These are phyloP conservation scores for Tolypocladium capitatum DNA, from an alignment of 2,329 filamentous ascomycete genomes.

Conservation along the genomic window DNA sequence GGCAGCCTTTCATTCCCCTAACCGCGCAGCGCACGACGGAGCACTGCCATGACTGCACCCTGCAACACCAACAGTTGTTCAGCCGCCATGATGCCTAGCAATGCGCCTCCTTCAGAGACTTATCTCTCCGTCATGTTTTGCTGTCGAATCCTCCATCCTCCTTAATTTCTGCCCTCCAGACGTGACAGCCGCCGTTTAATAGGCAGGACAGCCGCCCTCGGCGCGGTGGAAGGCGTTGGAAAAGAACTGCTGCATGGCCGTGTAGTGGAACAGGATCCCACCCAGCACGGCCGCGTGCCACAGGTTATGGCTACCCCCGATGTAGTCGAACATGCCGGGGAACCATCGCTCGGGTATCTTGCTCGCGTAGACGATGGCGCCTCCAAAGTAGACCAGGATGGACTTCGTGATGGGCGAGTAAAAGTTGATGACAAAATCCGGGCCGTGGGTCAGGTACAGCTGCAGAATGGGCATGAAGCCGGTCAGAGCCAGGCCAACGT, in stretches of 20 bases:
- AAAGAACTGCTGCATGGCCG: conserved; percentile 93
- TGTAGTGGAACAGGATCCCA: conserved; percentile 94
- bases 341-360: conserved; percentile 89
- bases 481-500: conserved; percentile 72
- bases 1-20: no score
- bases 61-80: background rate
- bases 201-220: conserved; percentile 42
- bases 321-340: conserved; percentile 88
- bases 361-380: conserved; percentile 78
- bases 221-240: conserved; percentile 60
- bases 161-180: background rate
- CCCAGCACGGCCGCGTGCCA: conserved; percentile 94
- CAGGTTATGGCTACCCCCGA: conserved; percentile 90
- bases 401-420: conserved; percentile 82
- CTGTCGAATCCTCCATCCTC: background rate
- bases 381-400: conserved; percentile 70
- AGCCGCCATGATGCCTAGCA: background rate
- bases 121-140: background rate
- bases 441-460: conserved; percentile 62
- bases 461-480: conserved; percentile 84
- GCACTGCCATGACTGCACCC: background rate
- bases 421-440: conserved; percentile 74
- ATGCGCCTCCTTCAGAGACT: background rate
- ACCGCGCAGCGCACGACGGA: background rate
- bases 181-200: conserved; percentile 18